Evolutionary conservation across 768 basidiomycete species (phyloP).

Genomic region (Zangia roseola): DNA sequence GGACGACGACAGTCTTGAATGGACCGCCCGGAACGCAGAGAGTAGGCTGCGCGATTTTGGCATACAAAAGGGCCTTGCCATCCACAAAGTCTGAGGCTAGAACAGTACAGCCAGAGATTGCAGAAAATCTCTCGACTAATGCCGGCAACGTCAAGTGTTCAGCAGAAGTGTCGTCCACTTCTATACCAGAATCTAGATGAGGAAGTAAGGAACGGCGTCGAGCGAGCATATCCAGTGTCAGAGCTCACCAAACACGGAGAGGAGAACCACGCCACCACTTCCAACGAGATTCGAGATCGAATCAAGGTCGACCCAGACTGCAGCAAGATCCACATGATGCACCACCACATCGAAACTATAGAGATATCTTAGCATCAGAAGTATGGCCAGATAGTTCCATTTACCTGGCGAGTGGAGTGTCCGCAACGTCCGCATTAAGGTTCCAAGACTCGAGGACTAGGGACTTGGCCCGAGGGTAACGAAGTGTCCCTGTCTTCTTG

Average conservation of each 20-base stretch:
- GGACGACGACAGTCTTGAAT: slow-evolving; percentile 27
- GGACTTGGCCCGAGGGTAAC: slow-evolving; percentile 12
- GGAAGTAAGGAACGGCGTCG: background rate
- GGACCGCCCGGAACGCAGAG: slow-evolving; percentile 13
- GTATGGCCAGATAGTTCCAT: background rate
- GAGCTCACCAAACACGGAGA: slow-evolving; percentile 21
- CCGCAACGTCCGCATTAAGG: slow-evolving; percentile 4
- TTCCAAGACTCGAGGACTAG: slow-evolving; percentile 23
- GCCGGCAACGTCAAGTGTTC: slow-evolving; percentile 14
- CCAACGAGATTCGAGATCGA: slow-evolving; percentile 27
- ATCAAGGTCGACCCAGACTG: slow-evolving; percentile 17
- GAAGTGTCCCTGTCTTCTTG: slow-evolving; percentile 16
- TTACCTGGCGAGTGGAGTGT: slow-evolving; percentile 12
- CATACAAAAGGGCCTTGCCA: slow-evolving; percentile 14
- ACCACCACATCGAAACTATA: slow-evolving; percentile 22
- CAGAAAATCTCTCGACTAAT: slow-evolving; percentile 10
- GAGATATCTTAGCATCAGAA: background rate
- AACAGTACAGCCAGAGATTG: slow-evolving; percentile 12
- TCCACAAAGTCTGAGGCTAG: slow-evolving; percentile 8
- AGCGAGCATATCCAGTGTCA: background rate
- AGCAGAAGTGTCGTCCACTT: slow-evolving; percentile 14
- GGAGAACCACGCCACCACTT: slow-evolving; percentile 19
- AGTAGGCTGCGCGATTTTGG: slow-evolving; percentile 12
- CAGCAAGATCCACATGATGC: slow-evolving; percentile 20
- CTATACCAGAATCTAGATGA: slow-evolving; percentile 14